Base-by-base conservation (phyloP, 495 filamentous ascomycete species). In the Daldinia childiae region DNA sequence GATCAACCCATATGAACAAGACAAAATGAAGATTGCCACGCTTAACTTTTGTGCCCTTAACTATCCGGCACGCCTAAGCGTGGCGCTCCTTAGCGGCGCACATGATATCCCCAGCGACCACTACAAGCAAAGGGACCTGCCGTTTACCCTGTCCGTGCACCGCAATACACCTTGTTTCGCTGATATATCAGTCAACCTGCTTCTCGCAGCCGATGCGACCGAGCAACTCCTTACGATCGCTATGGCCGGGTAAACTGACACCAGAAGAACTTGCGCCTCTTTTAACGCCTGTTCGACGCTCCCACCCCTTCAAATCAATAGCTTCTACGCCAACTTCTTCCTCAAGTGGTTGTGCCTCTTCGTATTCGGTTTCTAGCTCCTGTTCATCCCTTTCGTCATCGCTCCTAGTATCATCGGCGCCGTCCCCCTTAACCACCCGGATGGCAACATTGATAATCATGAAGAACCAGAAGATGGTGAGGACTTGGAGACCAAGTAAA, bases 391-490 rank as follows among this genome's bases (percentile, higher is more conserved):
- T 91, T 74, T 98, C 95, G 68, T 93, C 93, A 69, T 97, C 94
- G 76, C 92, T 96, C 56, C 95, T 89, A 30, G 87, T 85, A 74
- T 98, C 95, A 60, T 97, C 95, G 26, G 95, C 94, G 29, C 87
- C 84, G n/a, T 87, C 86, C 27, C 93, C 93, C 52, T 82, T 87
- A 17, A 98, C 72, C 1, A 97, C 92, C 32, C 87, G 88, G 58
- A 89, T 81, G 19, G 93, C 94, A 1, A 98, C 92, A 27, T 87
- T 86, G 29, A 93, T 75, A 74, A 98, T 97, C 89, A 97, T 91
- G 72, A 82, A 86, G 77, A 98, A 96, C 95, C 95, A 98, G 72
- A 95, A 83, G 34, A 97, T 81, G 17, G 91, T 92, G 32, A 98
- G 83, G 8, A 84, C 82, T 78, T 98, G 93, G n/a, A 98, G 81